phyloP scores from a whole-genome alignment of 1,284 basidiomycete genomes.

The Takashimella tepidaria region DNA sequence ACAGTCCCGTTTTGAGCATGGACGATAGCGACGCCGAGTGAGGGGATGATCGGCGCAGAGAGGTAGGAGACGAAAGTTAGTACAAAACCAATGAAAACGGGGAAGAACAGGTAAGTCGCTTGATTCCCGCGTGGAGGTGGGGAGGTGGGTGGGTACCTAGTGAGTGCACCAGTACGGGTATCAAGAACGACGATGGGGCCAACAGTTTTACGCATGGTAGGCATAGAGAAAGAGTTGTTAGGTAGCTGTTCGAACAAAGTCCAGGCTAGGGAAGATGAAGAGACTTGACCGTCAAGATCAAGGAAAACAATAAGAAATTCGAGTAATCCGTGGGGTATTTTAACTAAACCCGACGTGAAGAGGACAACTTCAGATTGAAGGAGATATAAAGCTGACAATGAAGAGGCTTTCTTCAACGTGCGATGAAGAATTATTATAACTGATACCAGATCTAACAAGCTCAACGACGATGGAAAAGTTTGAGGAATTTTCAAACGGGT shows the following conservation, averaged over 20 bases:
- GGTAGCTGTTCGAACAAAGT: background rate
- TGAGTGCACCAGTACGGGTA: constrained; percentile 17
- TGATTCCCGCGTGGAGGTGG: constrained; percentile 21
- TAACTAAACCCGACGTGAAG: too few species aligned
- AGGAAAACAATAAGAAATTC: too few species aligned
- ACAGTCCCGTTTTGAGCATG: constrained; percentile 16
- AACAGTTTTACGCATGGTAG: constrained; percentile 10
- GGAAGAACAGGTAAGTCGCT: constrained; percentile 34
- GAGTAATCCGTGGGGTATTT: too few species aligned
- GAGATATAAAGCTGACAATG: too few species aligned
- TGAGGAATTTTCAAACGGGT: too few species aligned
- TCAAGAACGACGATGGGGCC: constrained; percentile 17
- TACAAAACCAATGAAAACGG: constrained; percentile 21
- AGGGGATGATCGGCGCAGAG: constrained; percentile 23
- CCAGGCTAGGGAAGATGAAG: background rate
- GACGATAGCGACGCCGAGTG: constrained; percentile 18
- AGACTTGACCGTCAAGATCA: too few species aligned
- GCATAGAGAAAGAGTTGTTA: background rate
- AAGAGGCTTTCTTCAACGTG: too few species aligned
- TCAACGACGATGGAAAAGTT: too few species aligned
- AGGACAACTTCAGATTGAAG: too few species aligned
- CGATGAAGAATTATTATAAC: too few species aligned
- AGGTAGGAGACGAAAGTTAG: constrained; percentile 23
- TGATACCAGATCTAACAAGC: too few species aligned
- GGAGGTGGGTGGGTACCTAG: constrained; percentile 3